These are phyloP conservation scores for Xylariaceae sp. DNA, from an alignment of 2,329 filamentous ascomycete species.

Conservation along the genomic window DNA sequence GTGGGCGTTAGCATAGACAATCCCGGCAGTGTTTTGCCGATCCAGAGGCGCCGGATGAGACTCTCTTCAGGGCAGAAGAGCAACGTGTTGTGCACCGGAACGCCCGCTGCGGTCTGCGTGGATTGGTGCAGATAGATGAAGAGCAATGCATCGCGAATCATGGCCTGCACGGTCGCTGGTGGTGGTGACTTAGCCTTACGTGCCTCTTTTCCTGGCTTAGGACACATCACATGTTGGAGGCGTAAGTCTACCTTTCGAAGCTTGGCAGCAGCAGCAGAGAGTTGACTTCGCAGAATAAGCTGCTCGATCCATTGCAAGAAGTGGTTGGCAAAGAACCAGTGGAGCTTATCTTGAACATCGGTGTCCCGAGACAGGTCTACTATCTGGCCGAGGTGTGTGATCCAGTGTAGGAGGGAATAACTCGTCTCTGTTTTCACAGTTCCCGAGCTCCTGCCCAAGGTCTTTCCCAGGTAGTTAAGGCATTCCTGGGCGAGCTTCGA, in stretches of 20 bases:
- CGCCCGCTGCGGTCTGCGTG: not conserved
- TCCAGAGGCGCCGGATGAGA: not conserved
- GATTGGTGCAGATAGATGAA: not conserved
- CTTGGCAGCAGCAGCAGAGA: not conserved
- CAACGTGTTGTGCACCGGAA: not conserved
- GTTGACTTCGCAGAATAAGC: not conserved
- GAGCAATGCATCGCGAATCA: not conserved
- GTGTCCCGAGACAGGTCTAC: not conserved
- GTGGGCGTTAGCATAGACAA: not conserved
- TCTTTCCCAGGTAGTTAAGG: not conserved
- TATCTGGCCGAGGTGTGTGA: not conserved
- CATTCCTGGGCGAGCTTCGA: not conserved
- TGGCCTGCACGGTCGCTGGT: not conserved
- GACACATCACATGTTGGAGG: not conserved
- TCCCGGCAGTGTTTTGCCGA: not conserved
- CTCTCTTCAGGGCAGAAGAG: not conserved
- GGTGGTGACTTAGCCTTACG: not conserved
- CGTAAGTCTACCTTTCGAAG: not conserved
- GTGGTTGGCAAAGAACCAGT: not conserved
- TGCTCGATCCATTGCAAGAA: not conserved
- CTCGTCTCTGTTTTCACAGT: not conserved
- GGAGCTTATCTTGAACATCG: not conserved
- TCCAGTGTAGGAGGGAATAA: constrained; percentile 1
- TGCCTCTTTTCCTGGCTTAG: not conserved
- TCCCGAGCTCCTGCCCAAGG: not conserved